Conservation (phyloP, 768 basidiomycete species). For the Lentinula boryana region DNA sequence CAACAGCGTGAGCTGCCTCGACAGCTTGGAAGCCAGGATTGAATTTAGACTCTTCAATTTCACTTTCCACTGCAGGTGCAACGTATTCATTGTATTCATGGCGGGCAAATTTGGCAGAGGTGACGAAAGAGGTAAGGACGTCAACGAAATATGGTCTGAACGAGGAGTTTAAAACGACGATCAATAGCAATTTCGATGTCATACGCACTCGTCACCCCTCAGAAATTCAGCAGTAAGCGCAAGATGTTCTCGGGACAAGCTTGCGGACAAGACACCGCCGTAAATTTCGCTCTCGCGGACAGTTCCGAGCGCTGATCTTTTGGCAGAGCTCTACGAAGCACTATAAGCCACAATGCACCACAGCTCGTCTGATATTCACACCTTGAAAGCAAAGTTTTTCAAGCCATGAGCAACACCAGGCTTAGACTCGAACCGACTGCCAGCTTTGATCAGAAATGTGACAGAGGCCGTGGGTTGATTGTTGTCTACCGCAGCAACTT, state of each 20-base stretch:
- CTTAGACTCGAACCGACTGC: conserved; percentile 81
- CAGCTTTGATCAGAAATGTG: conserved; percentile 89
- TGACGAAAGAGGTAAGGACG: conserved; percentile 78
- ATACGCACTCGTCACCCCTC: conserved; percentile 91
- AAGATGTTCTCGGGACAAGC: conserved; percentile 83
- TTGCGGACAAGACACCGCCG: conserved; percentile 85
- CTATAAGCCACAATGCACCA: conserved; percentile 7
- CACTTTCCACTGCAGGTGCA: conserved; percentile 61
- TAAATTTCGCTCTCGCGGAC: conserved; percentile 91
- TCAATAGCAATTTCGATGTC: neutral
- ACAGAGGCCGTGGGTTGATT: conserved; percentile 81
- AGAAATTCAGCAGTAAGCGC: conserved; percentile 94
- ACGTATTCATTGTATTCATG: conserved; percentile 78
- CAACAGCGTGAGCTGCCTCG: conserved; percentile 83
- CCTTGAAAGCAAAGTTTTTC: conserved; percentile 99
- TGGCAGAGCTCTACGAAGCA: conserved; percentile 64
- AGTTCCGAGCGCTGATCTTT: conserved; percentile 84
- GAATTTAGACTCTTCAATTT: conserved; percentile 52
- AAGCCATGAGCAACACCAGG: conserved; percentile 90
- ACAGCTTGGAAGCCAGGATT: conserved; percentile 68
- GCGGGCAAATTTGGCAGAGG: conserved; percentile 74
- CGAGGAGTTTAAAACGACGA: neutral
- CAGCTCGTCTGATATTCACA: conserved; percentile 27
- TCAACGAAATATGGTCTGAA: conserved; percentile 84
- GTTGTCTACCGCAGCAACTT: conserved; percentile 80